Conservation (phyloP, 139 green algal species). For the Ettlia oleoabundans region DNA sequence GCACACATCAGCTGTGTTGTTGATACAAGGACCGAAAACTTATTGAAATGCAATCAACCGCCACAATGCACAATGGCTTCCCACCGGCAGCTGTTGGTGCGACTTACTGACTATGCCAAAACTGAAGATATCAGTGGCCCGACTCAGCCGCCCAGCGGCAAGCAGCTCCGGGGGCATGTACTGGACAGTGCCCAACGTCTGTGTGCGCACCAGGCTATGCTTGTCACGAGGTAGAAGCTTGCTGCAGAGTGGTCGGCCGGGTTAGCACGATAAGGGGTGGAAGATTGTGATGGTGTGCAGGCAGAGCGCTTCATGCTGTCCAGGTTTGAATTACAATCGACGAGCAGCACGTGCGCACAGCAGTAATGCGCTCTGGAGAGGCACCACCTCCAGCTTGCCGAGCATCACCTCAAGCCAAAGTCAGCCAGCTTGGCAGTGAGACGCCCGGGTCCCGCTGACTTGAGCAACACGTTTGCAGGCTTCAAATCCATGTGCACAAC, state of each 20-base stretch:
- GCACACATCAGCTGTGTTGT: too few relatives aligned
- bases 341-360: too few relatives aligned
- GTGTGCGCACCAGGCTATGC: conserved; percentile 12
- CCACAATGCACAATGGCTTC: not conserved
- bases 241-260: not conserved
- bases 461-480: conserved; percentile 29
- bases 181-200: conserved; percentile 5
- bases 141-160: not conserved
- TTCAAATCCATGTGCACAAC: conserved; percentile 24
- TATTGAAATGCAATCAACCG: too few relatives aligned
- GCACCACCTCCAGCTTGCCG: too few relatives aligned
- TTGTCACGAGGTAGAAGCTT: not conserved
- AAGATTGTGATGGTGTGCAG: not conserved
- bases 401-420: conserved; percentile 29
- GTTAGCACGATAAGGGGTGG: not conserved
- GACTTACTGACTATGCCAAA: not conserved
- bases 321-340: not conserved
- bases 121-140: not conserved
- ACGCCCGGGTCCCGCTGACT: not conserved
- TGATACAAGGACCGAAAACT: too few relatives aligned
- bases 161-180: conserved; percentile 27
- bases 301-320: not conserved
- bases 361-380: not conserved
- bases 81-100: not conserved
- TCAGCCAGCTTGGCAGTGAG: conserved; percentile 4